Evolutionary conservation across 2,329 filamentous ascomycete genomes (phyloP).

Genomic region (Plenodomus lindquistii): DNA sequence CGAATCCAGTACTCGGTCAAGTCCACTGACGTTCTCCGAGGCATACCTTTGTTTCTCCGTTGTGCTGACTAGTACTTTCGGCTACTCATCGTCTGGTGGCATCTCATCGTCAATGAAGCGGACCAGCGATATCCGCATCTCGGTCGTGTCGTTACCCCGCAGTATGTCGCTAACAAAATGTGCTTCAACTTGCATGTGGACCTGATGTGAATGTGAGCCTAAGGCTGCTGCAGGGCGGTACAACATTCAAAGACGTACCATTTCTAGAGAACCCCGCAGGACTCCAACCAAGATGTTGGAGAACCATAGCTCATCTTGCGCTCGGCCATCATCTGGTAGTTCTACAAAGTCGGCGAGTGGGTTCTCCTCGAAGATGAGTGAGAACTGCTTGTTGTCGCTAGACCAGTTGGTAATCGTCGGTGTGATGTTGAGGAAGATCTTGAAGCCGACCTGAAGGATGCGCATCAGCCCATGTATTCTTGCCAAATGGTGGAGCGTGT

Average conservation of each 20-base stretch:
- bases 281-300: conserved; percentile 97
- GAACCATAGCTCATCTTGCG: conserved; percentile 97
- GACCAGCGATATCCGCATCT: conserved; percentile 91
- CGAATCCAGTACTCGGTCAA: too few species aligned
- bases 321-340: conserved; percentile 89
- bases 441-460: conserved; percentile 80
- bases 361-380: conserved; percentile 94
- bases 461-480: conserved; percentile 8
- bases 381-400: conserved; percentile 94
- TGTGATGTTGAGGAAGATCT: conserved; percentile 97
- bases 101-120: conserved; percentile 97
- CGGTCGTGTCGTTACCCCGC: conserved; percentile 91
- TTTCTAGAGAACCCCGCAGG: conserved; percentile 86
- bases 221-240: background rate
- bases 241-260: conserved; percentile 62
- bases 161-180: conserved; percentile 95
- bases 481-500: background rate
- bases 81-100: conserved; percentile 90
- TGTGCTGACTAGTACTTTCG: too few species aligned
- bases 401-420: conserved; percentile 95
- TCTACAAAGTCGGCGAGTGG: conserved; percentile 97
- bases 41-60: too few species aligned
- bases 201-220: conserved; percentile 47
- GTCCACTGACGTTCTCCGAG: too few species aligned
- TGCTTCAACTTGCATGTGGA: conserved; percentile 97